phyloP scores from a whole-genome alignment of 2,329 filamentous ascomycete genomes.

The Penicillium nordicum region DNA sequence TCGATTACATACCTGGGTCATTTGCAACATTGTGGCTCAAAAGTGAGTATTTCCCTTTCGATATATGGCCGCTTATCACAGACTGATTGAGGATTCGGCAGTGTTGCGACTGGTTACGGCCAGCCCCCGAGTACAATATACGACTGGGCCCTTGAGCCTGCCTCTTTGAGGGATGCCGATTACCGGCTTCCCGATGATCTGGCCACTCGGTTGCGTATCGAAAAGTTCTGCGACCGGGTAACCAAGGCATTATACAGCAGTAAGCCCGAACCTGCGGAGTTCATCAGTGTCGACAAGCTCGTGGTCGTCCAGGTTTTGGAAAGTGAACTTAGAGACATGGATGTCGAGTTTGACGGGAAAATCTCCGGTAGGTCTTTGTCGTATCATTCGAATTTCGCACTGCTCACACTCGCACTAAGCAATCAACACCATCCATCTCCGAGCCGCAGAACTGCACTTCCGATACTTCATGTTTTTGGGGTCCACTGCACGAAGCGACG shows the following conservation, averaged over 20 bases:
- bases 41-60: constrained; percentile 43
- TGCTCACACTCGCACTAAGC: constrained; percentile 21
- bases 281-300: constrained; percentile 43
- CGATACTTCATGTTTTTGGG: constrained; percentile 47
- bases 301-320: constrained; percentile 44
- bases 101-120: constrained; percentile 61
- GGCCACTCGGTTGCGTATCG: constrained; percentile 51
- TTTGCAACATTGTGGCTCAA: constrained; percentile 66
- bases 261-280: constrained; percentile 51
- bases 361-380: constrained; percentile 29
- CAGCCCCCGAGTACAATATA: constrained; percentile 61
- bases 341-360: constrained; percentile 49
- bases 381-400: not conserved
- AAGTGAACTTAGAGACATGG: constrained; percentile 47
- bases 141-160: constrained; percentile 53
- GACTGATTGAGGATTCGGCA: constrained; percentile 25
- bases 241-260: constrained; percentile 56
- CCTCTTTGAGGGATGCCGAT: constrained; percentile 44
- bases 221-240: constrained; percentile 58
- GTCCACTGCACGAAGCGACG: constrained; percentile 42
- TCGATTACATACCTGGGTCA: constrained; percentile 62
- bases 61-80: not conserved
- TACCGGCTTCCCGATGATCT: constrained; percentile 51
- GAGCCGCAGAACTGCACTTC: constrained; percentile 45
- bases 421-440: constrained; percentile 47